Conservation (phyloP, 305 asterid genomes). For the Plantago lanceolata region DNA sequence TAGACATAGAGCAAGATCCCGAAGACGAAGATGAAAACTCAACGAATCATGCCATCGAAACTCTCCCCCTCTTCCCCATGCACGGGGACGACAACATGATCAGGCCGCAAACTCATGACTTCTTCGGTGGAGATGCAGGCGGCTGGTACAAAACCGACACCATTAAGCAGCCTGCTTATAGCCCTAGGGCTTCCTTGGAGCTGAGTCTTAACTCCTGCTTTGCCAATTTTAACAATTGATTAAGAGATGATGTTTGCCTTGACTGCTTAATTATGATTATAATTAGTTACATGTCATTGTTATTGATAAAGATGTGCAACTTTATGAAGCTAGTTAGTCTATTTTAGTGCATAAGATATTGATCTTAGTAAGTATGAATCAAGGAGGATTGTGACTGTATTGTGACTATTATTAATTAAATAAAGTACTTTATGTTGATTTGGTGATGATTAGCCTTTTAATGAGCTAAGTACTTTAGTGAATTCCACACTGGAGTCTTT, state of each 20-base stretch:
- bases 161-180: not conserved
- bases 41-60: conserved; percentile 42
- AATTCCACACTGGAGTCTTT: too few species aligned
- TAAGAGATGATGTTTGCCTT: conserved; percentile 5
- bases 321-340: too few species aligned
- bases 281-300: too few species aligned
- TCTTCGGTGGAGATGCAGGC: conserved; percentile 19
- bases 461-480: too few species aligned
- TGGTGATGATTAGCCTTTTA: too few species aligned
- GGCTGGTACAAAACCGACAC: not conserved
- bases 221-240: conserved; percentile 32
- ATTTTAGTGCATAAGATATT: too few species aligned
- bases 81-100: conserved; percentile 34
- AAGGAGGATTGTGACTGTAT: too few species aligned
- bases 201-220: conserved; percentile 73
- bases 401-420: too few species aligned
- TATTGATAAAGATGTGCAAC: too few species aligned
- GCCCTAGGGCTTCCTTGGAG: conserved; percentile 63
- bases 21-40: conserved; percentile 27
- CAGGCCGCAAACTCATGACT: conserved; percentile 22
- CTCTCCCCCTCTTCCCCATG: conserved; percentile 86
- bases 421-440: too few species aligned
- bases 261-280: not conserved
- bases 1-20: conserved; percentile 35
- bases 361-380: too few species aligned